A percentile compares a stretch with the other conserved stretches of the same genome.
phyloP scores from a whole-genome alignment of 148 eudicot genomes.

The Mesembryanthemum crystallinum region DNA sequence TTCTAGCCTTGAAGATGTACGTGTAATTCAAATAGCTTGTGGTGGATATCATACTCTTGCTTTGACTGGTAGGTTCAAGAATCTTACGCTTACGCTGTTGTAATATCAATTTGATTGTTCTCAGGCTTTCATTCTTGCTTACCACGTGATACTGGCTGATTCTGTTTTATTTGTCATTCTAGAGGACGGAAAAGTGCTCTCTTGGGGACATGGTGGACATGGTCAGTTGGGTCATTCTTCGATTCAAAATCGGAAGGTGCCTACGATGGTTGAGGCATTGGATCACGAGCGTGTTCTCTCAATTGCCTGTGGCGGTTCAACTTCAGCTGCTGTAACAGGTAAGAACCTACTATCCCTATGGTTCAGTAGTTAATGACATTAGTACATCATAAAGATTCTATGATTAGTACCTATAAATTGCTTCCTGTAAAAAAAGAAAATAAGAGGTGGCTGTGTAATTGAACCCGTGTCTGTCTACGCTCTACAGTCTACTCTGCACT shows the following conservation, averaged over 20 bases:
- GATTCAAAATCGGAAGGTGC: conserved; percentile 64
- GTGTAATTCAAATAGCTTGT: conserved; percentile 71
- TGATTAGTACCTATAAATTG: not conserved
- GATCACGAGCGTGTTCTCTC: conserved; percentile 59
- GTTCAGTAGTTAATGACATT: not conserved
- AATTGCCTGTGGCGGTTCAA: conserved; percentile 90
- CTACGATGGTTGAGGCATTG: conserved; percentile 61
- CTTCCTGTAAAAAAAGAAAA: not conserved
- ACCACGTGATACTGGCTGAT: not conserved
- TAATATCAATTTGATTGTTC: not conserved
- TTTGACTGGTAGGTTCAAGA: conserved; percentile 58
- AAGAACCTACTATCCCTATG: not conserved
- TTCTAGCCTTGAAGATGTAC: conserved; percentile 58
- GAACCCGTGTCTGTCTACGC: not conserved
- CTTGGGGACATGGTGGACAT: conserved; percentile 99
- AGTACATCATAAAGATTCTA: not conserved
- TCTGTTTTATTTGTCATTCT: conserved; percentile 14
- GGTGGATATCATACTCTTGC: conserved; percentile 97
- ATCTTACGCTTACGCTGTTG: conserved; percentile 2
- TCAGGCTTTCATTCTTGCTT: not conserved
- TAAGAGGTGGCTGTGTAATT: not conserved
- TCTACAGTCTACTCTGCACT: too few species aligned
- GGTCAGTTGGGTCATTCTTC: conserved; percentile 93
- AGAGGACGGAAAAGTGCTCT: conserved; percentile 79
- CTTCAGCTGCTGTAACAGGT: conserved; percentile 95